Evolutionary conservation across 78 protist species (phyloP), one percentile per base, ranked within the genome.

Genomic region (Cyanophora paradoxa): DNA sequence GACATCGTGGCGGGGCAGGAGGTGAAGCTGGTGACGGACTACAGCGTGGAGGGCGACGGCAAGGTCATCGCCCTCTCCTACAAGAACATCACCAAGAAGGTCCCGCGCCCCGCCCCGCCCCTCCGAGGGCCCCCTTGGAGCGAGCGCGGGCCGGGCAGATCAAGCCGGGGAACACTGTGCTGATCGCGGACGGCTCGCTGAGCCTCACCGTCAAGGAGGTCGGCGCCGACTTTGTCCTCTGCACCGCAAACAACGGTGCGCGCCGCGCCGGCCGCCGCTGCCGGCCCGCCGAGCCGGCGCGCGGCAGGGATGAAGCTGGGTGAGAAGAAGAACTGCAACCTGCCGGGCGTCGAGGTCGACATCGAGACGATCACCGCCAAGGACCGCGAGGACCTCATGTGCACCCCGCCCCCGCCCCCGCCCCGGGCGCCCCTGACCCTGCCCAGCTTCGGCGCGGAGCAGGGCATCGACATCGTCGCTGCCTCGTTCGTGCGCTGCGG

Each of bases 281-380:
- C n/a, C n/a, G n/a, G n/a, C n/a, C n/a, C n/a, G n/a, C n/a, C n/a
- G n/a, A n/a, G n/a, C n/a, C n/a, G n/a, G n/a, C n/a, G n/a, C 26
- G 28, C 28, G 61, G 74, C 48, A 3, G 22, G 3, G 16, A 84
- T 84, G 42, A 19, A 28, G 54, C 79, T 93, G 28, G 79, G 86
- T n/a, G 24, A 37, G 30, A 67, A 74, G 48, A 87, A 88, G 82
- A 86, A 92, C 39, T 30, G 80, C 82, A 92, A 86, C 75, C 76
- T 91, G 26, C 96, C 95, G n/a, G 79, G 72, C 37, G 79, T 59
- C 34, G 8, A 46, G 36, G 85, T 88, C 16, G 85, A 82, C 40
- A 79, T 84, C 6, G 88, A 93, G 8, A 83, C 90, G 36, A 69
- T 93, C 22, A 82, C 93, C 30, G 87, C 61, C 39, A 79, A 86